Base-by-base conservation (phyloP, 805 yeast genomes). In the Tetrapisispora nanseiensis region DNA sequence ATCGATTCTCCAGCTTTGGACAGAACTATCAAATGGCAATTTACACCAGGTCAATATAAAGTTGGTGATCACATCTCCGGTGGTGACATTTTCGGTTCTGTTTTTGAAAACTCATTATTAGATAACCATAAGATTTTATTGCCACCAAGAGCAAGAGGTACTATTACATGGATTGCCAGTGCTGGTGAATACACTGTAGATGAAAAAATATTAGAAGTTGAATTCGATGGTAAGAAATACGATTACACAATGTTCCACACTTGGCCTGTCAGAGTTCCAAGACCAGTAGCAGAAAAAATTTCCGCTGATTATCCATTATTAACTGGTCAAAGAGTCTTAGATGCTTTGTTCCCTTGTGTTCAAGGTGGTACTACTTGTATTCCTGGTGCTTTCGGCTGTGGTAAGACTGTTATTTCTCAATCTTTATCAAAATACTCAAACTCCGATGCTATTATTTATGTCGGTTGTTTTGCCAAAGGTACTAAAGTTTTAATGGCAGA, bases 361-460 rank as follows among this genome's bases (percentile, higher is more conserved):
- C 98, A 92, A 74, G 99, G 99, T 71, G 99, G 99, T 73, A 92
- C 99, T 31, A 92, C 99, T 28, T 94, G 98, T 82, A 92, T 92
- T 65, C 99, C 99, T 37, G 99, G 99, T 70, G 99, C 99, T 50
- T 92, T 92, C 58, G 99, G 99, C 51, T 92, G 97, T 70, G 99
- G 99, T 68, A 92, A 89, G 66, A 90, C 98, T 11, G 98, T 90
- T 58, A 90, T 90, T 63, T 90, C 98, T 23, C 98, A 90, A 71
- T 86, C 97, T 1, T 74, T 92, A 63, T 90, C 97, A 51, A 92
- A 92, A 67, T 92, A 80, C 70, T 92, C 98, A 46, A 92, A 92
- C 76, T 92, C 97, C 18, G 98, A 92, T 66, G 83, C 86, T 44
- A 92, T 92, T 62, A 83, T 90, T 60, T 92, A 92, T 60, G 95